Evolutionary conservation across 2,329 filamentous ascomycete genomes (phyloP), one percentile per base, ranked within the genome.

Genomic region (Simplicillium sp.): DNA sequence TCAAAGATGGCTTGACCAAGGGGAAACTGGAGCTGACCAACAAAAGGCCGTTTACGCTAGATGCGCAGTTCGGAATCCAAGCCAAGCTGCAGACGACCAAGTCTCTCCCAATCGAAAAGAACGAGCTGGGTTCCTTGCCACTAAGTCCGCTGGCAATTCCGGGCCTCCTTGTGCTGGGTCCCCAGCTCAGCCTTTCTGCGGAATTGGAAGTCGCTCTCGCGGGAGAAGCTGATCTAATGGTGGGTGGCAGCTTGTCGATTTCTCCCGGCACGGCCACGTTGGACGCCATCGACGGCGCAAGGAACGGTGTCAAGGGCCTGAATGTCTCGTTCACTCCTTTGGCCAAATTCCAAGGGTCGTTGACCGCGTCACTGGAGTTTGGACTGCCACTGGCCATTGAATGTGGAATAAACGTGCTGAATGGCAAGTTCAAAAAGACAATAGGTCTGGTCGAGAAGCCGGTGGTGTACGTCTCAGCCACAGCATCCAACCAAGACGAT

Each of bases 341-440:
- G n/a, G n/a, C n/a, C n/a, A 25, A 16, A 36, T 20, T 36, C 17
- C 20, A 17, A 12, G 17, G 17, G 11, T 17, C 17, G 4, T 13
- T 36, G 4, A 36, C 16, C 17, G 34, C 17, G 9, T 8, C 32
- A 7, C 31, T 32, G 5, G 28, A 17, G 13, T 13, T 43, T 3
- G 31, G 35, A 3, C 25, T 43, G 12, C 41, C 41, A 3, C 18
- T 43, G 15, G 36, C 17, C 3, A n/a, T 43, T 16, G 36, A 43
- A 14, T 18, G 35, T 16, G 36, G 36, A 14, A 13, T 43, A 9
- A 32, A 43, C 25, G 8, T 43, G 9, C 16, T 43, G 32, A 43
- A 43, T 15, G 41, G 36, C 18, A 36, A 36, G 13, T 43, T 39
- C 36, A 43, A 43, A 25, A 15, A 13, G 11, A 37, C 31, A 12